Evolutionary conservation across 805 yeast genomes (phyloP).

Genomic region (Komagataella kurtzmanii): DNA sequence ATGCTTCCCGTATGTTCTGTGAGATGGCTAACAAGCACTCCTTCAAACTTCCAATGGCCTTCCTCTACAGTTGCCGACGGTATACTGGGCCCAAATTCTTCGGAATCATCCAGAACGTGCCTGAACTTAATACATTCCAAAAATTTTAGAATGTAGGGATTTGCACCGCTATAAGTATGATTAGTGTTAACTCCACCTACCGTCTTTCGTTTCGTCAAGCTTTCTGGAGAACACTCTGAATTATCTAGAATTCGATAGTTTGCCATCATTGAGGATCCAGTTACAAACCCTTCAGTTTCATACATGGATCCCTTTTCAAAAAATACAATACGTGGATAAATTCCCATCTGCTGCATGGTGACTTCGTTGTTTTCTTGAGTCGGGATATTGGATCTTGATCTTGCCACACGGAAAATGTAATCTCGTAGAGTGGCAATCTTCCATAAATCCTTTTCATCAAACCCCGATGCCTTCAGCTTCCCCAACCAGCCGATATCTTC

Average conservation of each 20-base stretch:
- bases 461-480: slow-evolving; percentile 58
- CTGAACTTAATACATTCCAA: slow-evolving; percentile 38
- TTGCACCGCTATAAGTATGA: slow-evolving; percentile 56
- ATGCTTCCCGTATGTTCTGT: slow-evolving; percentile 49
- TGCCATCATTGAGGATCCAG: slow-evolving; percentile 1
- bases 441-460: slow-evolving; percentile 68
- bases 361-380: slow-evolving; percentile 7
- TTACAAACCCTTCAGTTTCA: slow-evolving; percentile 23
- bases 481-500: slow-evolving; percentile 67
- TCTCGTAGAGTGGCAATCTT: slow-evolving; percentile 61
- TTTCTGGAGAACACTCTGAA: background rate
- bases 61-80: background rate
- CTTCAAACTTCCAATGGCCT: slow-evolving; percentile 10
- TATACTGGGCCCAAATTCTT: slow-evolving; percentile 47
- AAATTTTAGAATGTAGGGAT: slow-evolving; percentile 47
- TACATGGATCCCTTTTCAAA: slow-evolving; percentile 28
- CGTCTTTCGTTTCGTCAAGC: background rate
- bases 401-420: slow-evolving; percentile 48
- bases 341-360: slow-evolving; percentile 18
- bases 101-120: slow-evolving; percentile 44
- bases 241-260: background rate
- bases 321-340: slow-evolving; percentile 37
- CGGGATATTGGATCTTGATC: slow-evolving; percentile 5
- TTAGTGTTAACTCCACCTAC: slow-evolving; percentile 6
- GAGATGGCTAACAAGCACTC: slow-evolving; percentile 47